Conservation (phyloP, 306 rosid species). For the Prosopis cineraria region DNA sequence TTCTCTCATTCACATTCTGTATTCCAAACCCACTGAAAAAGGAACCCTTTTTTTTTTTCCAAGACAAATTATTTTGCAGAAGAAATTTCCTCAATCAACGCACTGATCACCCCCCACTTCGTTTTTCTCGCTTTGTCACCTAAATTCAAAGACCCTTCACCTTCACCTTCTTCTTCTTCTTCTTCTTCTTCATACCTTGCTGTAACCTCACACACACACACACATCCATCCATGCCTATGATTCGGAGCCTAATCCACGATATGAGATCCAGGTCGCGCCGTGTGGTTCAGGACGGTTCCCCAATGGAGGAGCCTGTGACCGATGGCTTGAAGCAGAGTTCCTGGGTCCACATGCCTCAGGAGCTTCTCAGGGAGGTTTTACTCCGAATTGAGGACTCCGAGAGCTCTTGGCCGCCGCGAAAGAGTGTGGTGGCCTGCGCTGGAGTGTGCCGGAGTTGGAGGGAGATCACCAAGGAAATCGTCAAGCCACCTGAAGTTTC, state of each 20-base stretch:
- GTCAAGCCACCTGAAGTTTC: constrained; percentile 79
- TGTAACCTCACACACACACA: not conserved
- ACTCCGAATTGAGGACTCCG: constrained; percentile 72
- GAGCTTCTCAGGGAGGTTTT: constrained; percentile 92
- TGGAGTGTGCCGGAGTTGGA: constrained; percentile 95
- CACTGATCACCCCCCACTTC: not conserved
- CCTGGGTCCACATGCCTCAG: constrained; percentile 93
- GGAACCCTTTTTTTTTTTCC: not conserved
- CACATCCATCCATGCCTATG: constrained; percentile 46
- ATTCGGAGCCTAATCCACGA: constrained; percentile 65
- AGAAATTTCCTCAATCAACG: constrained; percentile 19
- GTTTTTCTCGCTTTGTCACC: not conserved
- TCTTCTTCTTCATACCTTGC: not conserved
- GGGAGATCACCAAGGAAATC: constrained; percentile 73
- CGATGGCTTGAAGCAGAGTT: constrained; percentile 67
- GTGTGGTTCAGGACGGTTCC: constrained; percentile 60
- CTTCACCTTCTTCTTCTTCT: not conserved
- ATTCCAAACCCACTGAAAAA: constrained; percentile 24
- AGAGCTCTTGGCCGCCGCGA: constrained; percentile 82
- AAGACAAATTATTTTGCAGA: not conserved
- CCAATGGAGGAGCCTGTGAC: constrained; percentile 10
- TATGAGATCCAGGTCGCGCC: constrained; percentile 75
- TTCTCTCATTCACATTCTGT: not conserved
- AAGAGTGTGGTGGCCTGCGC: constrained; percentile 89
- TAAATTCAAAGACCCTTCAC: not conserved